phyloP scores from a whole-genome alignment of 495 filamentous ascomycete genomes.

The Talaromyces thailandensis region DNA sequence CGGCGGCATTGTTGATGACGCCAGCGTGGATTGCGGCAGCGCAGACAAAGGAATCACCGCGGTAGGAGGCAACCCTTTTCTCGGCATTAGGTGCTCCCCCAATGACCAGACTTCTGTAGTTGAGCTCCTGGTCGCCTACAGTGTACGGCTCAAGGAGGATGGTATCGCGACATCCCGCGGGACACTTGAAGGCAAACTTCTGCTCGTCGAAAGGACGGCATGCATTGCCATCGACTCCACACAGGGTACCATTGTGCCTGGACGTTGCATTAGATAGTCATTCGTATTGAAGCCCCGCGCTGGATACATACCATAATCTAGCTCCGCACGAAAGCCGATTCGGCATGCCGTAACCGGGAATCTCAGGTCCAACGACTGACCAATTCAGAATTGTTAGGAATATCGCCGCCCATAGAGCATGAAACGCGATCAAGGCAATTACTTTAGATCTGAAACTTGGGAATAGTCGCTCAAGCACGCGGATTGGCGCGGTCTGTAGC shows the following conservation, averaged over 20 bases:
- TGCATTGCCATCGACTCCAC: conserved; percentile 60
- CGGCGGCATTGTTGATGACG: conserved; percentile 49
- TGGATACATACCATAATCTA: conserved; percentile 39
- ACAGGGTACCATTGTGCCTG: conserved; percentile 44
- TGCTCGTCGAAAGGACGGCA: conserved; percentile 64
- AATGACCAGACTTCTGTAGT: conserved; percentile 58
- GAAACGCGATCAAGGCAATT: conserved; percentile 40
- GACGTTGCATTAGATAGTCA: neutral
- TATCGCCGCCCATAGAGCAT: conserved; percentile 54
- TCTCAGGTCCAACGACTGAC: conserved; percentile 45
- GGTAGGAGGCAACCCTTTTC: conserved; percentile 43
- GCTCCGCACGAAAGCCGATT: conserved; percentile 40
- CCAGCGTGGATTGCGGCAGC: conserved; percentile 67
- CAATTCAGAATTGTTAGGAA: conserved; percentile 56
- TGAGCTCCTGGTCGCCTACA: conserved; percentile 57
- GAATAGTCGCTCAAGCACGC: conserved; percentile 46
- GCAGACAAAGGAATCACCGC: conserved; percentile 73
- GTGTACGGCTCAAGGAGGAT: conserved; percentile 60
- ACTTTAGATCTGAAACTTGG: conserved; percentile 45
- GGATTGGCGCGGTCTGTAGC: conserved; percentile 54
- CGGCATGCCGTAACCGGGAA: conserved; percentile 54
- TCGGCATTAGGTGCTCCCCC: conserved; percentile 54
- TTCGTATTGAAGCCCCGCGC: neutral
- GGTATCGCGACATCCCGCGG: conserved; percentile 53
- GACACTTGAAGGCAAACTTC: conserved; percentile 65